Base-by-base conservation (phyloP, 768 basidiomycete genomes). In the Pleurotus platypus region DNA sequence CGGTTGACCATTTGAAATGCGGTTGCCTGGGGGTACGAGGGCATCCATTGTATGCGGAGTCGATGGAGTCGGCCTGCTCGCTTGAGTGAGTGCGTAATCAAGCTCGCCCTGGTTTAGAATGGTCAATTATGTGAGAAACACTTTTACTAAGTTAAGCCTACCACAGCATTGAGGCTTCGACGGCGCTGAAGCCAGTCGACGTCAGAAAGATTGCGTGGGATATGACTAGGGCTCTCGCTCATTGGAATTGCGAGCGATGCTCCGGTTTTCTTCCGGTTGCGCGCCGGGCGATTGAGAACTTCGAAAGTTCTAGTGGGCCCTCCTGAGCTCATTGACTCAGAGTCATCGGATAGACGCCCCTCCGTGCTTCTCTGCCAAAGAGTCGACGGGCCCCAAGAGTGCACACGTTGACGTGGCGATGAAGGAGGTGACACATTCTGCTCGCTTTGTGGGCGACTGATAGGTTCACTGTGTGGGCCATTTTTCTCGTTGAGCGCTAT, bases 131-230 rank as follows among this genome's bases (percentile, higher is more conserved):
- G n/a, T 50, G 15, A 48, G 53, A 48, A 59, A 39, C 35, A 47
- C 9, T 40, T 26, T 40, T 9, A 11, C n/a, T 2, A 55, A 55
- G 7, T 13, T n/a, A 22, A 13, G 73, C 86, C 66, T 67, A 91
- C 90, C 73, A 87, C 82, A 56, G 81, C 79, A 64, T 83, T 86
- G 27, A 87, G 71, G 66, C 85, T 90, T 57, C 89, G 80, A 53
- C 91, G 78, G 50, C 87, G 81, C 57, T 86, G 80, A 35, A 91
- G 73, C 91, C 91, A 92, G 65, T 89, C 89, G 49, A 89, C 75
- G 65, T 92, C 89, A 27, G 84, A 82, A 39, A 90, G 72, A 59
- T 79, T 84, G 57, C 82, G 75, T 27, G 81, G 75, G 13, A 77
- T 67, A 39, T 67, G 59, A 30, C 55, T 15, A 51, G 61, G 51